A percentile compares a stretch with the other conserved stretches of the same genome.
Evolutionary conservation across 2,329 filamentous ascomycete genomes (phyloP).

Genomic region (Ophiocordyceps polyrhachis-furcata): DNA sequence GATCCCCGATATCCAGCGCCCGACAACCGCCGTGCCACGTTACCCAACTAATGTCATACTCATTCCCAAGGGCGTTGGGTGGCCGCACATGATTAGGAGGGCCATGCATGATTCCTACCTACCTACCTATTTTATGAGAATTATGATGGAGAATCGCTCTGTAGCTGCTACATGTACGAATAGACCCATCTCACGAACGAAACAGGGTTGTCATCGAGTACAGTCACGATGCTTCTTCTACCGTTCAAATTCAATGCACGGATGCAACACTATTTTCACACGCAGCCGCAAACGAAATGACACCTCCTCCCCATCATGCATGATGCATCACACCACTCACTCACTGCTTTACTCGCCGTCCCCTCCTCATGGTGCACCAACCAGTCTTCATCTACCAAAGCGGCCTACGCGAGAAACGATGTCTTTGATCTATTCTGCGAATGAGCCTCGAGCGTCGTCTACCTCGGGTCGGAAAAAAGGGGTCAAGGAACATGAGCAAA

Average conservation of each 20-base stretch:
- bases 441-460: background rate
- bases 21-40: background rate
- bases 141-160: background rate
- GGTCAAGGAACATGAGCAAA: too few species aligned
- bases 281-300: too few species aligned
- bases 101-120: too few species aligned
- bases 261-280: too few species aligned
- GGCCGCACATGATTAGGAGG: too few species aligned
- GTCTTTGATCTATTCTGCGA: background rate
- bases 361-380: too few species aligned
- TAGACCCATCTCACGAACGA: background rate
- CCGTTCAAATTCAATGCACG: too few species aligned
- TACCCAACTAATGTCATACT: background rate
- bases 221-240: background rate
- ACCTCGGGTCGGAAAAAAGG: background rate
- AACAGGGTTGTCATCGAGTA: background rate
- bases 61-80: too few species aligned
- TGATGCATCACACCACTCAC: too few species aligned
- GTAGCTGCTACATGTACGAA: background rate
- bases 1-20: conserved; percentile 21
- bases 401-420: background rate
- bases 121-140: too few species aligned
- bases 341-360: too few species aligned
- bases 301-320: too few species aligned
- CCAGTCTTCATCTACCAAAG: background rate